These are phyloP conservation scores for Cladophialophora exuberans DNA, from an alignment of 2,329 filamentous ascomycete species.

Conservation along the genomic window DNA sequence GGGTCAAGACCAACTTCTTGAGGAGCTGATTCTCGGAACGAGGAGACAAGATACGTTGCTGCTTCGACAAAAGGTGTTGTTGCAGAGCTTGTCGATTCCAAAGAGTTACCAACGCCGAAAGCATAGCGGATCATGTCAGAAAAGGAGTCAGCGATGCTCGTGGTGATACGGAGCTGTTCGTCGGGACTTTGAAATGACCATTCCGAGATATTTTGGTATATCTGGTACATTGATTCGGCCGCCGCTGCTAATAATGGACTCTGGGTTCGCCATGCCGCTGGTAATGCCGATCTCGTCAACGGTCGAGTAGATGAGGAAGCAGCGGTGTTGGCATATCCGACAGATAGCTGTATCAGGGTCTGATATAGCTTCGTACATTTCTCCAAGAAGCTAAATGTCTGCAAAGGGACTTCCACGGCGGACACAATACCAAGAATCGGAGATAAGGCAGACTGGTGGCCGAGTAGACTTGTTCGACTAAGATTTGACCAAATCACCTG, in stretches of 20 bases:
- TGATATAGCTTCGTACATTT: conserved; percentile 75
- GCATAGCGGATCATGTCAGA: conserved; percentile 71
- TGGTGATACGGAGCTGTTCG: conserved; percentile 71
- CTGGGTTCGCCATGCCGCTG: conserved; percentile 51
- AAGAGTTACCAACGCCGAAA: conserved; percentile 71
- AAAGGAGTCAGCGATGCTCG: conserved; percentile 69
- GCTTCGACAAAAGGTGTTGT: conserved; percentile 70
- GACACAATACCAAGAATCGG: conserved; percentile 78
- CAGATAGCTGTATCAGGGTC: conserved; percentile 73
- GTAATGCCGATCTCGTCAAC: conserved; percentile 1
- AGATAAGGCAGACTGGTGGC: conserved; percentile 74
- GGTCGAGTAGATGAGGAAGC: background rate
- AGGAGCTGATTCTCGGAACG: conserved; percentile 72
- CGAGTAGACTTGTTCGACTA: conserved; percentile 77
- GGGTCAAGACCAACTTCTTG: conserved; percentile 77
- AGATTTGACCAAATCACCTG: conserved; percentile 90
- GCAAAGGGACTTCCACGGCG: conserved; percentile 76
- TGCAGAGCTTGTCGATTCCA: conserved; percentile 53
- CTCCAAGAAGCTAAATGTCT: conserved; percentile 76
- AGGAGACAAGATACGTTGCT: conserved; percentile 74
- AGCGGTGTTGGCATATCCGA: conserved; percentile 41
- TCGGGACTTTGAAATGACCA: conserved; percentile 78
- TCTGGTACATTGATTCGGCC: conserved; percentile 74
- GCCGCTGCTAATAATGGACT: conserved; percentile 66
- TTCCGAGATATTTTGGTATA: conserved; percentile 80